Evolutionary conservation across 192 early-diverging fungal genomes (phyloP), one percentile per base, ranked within the genome.

Genomic region (Phycomyces nitens): DNA sequence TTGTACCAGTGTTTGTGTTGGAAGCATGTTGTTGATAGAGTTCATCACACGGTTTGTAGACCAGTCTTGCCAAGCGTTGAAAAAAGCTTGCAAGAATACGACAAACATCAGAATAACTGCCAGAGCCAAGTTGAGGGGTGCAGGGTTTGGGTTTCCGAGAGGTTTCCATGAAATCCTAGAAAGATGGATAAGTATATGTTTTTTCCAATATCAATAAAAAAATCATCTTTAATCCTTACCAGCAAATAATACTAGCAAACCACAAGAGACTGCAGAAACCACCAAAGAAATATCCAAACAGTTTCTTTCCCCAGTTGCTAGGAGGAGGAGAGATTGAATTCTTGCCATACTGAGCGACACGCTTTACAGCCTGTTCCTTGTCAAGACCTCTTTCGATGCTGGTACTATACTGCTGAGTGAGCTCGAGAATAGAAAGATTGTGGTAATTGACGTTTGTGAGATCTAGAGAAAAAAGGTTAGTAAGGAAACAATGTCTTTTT

Each of bases 191-290:
- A 34, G 29, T 34, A 7, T 34, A 7, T 7, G 2, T 34, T 7
- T 34, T 34, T 34, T 34, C 7, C n/a, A 29, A 22, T 16, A 9
- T 39, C 18, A 12, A 58, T 23, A 42, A 18, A 22, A 44, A 44
- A 41, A 16, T 40, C 6, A 11, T 12, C 15, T 16, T 24, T 12
- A 59, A 47, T 21, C 12, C 57, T 59, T 42, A 59, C 57, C 76
- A 80, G 53, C 82, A 86, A 39, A 86, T 86, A 18, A 92, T 72
- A 62, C 77, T 78, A 5, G 82, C 84, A 11, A 85, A 40, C 89
- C 89, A 92, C 24, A 89, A 65, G 24, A 92, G 72, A 27, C 77
- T 72, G 56, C 88, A 86, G 56, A 92, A 92, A 0, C 89, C 89
- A 57, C 87, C 84, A 69, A 88, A 87, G 43, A 87, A 68, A 39